Base-by-base conservation (phyloP, 2,329 filamentous ascomycete species). In the Aspergillus fischeri region DNA sequence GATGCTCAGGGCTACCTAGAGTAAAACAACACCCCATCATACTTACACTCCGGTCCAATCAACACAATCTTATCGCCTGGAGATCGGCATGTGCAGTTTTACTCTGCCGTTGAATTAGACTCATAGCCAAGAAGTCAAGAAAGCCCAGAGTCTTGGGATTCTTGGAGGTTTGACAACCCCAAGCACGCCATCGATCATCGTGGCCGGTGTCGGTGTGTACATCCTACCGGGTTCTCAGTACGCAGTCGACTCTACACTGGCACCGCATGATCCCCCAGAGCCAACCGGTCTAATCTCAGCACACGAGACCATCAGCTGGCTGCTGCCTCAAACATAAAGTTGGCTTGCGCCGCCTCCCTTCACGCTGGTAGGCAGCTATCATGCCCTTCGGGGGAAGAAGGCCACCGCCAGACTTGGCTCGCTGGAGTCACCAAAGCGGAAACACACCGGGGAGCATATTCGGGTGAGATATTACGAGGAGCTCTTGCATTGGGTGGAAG, bases 61-160 rank as follows among this genome's bases (percentile, higher is more conserved):
- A 47, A 47, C 41, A 10, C 10, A 10, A 5, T 27, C 5, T 47
- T 44, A n/a, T 21, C 3, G 10, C 41, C n/a, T 44, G 11, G 41
- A 44, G n/a, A 9, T 44, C 20, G 17, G 32, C 32, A 35, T 6
- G 32, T 17, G 3, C 14, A 21, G 41, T 3, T 21, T 3, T 42
- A 44, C 41, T 20, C 41, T 44, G 41, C 7, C 41, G n/a, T 44
- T 44, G 41, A 17, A 44, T 20, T 44, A 21, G 27, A 42, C 24
- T 48, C 32, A 28, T 47, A 51, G 56, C 56, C 56, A 59, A 59
- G 56, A 55, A 49, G 53, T 50, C 50, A 58, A 58, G 44, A 55
- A 35, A 14, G 53, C 53, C 49, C 53, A 53, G 53, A 58, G 47
- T 51, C 44, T 47, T 47, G 21, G 11, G 20, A 45, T 14, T 47